phyloP scores from a whole-genome alignment of 805 yeast species.

The Barnettozyma populi region DNA sequence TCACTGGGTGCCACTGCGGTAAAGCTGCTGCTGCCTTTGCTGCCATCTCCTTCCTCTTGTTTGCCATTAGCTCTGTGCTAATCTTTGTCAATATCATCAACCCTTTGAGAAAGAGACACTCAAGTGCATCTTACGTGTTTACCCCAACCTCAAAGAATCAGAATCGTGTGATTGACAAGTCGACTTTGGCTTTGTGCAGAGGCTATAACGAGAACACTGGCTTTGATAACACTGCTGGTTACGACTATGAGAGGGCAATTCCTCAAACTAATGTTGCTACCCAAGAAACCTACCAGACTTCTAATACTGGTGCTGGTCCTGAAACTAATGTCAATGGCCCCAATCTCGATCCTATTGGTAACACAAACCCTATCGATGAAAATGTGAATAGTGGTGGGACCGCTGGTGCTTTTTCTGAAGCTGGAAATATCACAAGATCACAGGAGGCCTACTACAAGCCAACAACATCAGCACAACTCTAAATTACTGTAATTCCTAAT shows the following conservation, averaged over 20 bases:
- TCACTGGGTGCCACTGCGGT: constrained; percentile 25
- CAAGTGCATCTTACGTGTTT: constrained; percentile 5
- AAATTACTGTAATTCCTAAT: too few species aligned
- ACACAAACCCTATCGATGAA: neutral
- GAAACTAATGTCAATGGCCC: neutral
- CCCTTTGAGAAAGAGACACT: constrained; percentile 6
- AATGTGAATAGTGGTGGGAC: neutral
- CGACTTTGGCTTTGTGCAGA: neutral
- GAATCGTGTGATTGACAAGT: constrained; percentile 1
- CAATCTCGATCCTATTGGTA: neutral
- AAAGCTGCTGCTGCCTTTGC: constrained; percentile 31
- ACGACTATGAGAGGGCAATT: neutral
- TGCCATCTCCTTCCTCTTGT: constrained; percentile 26
- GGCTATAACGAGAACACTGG: constrained; percentile 1
- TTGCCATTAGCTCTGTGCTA: constrained; percentile 22
- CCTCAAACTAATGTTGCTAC: neutral
- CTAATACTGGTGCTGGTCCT: neutral
- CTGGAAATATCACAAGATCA: neutral
- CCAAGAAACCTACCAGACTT: neutral
- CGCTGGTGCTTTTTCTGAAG: neutral
- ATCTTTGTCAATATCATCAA: constrained; percentile 27
- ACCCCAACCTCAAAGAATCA: constrained; percentile 1
- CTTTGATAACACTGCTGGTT: constrained; percentile 1
- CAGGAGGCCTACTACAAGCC: constrained; percentile 1
- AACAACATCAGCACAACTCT: neutral